A percentile compares a stretch with the other conserved stretches of the same genome.
Evolutionary conservation across 164 flowering plant species (phyloP).

Genomic region (Tetracentron sinense): DNA sequence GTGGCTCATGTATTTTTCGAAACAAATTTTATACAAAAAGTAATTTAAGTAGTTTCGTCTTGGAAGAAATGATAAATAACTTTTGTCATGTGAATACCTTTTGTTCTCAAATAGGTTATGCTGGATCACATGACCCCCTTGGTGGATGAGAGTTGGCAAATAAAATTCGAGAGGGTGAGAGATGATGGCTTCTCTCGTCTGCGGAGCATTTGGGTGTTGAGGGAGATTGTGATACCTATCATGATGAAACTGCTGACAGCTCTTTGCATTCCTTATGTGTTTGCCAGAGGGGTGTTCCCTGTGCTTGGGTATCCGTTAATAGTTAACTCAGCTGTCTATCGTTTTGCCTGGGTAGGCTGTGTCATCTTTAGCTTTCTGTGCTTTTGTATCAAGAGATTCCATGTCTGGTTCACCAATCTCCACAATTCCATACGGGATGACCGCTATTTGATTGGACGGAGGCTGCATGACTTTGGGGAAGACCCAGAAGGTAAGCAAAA

Average conservation of each 20-base stretch:
- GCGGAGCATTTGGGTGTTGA: constrained; percentile 83
- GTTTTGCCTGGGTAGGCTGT: constrained; percentile 98
- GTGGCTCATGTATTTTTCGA: no score
- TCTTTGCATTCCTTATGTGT: constrained; percentile 87
- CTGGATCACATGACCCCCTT: constrained; percentile 91
- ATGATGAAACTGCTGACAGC: constrained; percentile 89
- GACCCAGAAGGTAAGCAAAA: constrained; percentile 17
- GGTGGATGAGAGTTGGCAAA: constrained; percentile 90
- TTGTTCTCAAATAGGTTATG: constrained; percentile 60
- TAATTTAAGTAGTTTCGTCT: no score
- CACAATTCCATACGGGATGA: constrained; percentile 97
- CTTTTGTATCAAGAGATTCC: constrained; percentile 90
- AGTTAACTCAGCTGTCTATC: constrained; percentile 93
- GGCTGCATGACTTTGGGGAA: constrained; percentile 91
- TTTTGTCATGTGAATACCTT: not conserved
- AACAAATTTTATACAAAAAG: no score
- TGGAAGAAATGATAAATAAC: no score
- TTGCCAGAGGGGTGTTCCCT: constrained; percentile 90
- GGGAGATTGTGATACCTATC: constrained; percentile 85
- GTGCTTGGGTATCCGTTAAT: constrained; percentile 82
- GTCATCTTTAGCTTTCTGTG: constrained; percentile 55
- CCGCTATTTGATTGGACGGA: constrained; percentile 82
- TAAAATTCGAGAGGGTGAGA: constrained; percentile 89
- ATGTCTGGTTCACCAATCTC: constrained; percentile 93
- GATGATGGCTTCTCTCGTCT: constrained; percentile 93